These are phyloP conservation scores for Aspergillus nidulans DNA, from an alignment of 495 filamentous ascomycete species.

Conservation along the genomic window DNA sequence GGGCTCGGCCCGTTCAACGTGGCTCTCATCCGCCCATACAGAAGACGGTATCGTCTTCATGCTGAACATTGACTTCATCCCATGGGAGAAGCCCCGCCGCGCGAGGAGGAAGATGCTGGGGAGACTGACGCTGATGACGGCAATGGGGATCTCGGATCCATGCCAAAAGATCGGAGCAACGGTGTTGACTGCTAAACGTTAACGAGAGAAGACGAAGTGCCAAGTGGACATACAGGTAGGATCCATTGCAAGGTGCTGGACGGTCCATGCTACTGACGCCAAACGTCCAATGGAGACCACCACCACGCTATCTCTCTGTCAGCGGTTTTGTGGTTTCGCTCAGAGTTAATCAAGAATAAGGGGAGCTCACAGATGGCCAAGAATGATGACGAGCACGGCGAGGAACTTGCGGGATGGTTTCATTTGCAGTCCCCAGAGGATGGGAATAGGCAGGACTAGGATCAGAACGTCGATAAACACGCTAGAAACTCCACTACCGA, in stretches of 20 bases:
- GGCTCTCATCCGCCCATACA: not conserved
- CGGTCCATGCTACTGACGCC: not conserved
- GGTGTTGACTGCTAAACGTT: not conserved
- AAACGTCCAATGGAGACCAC: not conserved
- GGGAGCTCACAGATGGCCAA: not conserved
- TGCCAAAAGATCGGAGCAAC: not conserved
- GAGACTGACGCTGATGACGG: not conserved
- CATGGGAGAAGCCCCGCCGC: not conserved
- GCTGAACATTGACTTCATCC: not conserved
- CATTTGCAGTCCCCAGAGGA: not conserved
- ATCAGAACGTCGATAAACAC: not conserved
- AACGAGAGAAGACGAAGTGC: not conserved
- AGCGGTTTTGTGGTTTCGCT: no score
- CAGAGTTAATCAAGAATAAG: not conserved
- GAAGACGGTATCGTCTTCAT: not conserved
- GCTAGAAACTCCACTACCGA: not conserved
- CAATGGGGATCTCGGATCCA: not conserved
- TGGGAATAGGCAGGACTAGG: not conserved
- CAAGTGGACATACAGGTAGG: not conserved
- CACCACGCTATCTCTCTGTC: not conserved
- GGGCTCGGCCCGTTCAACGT: not conserved
- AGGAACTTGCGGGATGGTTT: not conserved
- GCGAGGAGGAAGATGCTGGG: not conserved
- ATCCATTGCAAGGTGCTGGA: not conserved
- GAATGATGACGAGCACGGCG: not conserved